Percentiles rank a stretch among this genome's conserved stretches.
These are phyloP conservation scores for Cryptococcus deneoformans DNA, from an alignment of 1,284 basidiomycete species.

Conservation along the genomic window DNA sequence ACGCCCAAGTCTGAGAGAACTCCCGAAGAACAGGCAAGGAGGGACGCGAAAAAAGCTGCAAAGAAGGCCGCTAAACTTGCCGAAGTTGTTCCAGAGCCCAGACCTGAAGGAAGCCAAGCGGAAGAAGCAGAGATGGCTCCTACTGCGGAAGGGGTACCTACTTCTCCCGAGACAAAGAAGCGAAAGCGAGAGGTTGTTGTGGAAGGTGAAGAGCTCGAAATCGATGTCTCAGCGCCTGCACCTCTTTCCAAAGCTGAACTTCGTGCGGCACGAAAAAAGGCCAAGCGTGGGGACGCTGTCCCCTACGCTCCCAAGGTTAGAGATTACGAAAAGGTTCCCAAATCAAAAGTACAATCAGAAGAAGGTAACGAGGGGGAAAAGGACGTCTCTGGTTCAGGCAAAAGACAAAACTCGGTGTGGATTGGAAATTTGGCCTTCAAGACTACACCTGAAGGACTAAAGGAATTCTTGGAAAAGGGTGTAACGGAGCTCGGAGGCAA, in stretches of 20 bases:
- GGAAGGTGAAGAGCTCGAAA: conserved; percentile 42
- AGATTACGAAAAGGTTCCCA: conserved; percentile 18
- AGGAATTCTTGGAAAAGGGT: conserved; percentile 66
- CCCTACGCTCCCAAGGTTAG: conserved; percentile 9
- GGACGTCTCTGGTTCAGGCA: conserved; percentile 16
- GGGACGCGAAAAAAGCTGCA: conserved; percentile 42
- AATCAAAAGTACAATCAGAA: conserved; percentile 55
- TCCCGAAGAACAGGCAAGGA: neutral
- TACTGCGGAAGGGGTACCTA: too few relatives aligned
- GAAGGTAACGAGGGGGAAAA: conserved; percentile 54
- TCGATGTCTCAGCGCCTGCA: conserved; percentile 43
- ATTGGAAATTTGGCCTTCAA: conserved; percentile 93
- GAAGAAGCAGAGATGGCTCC: too few relatives aligned
- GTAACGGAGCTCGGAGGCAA: conserved; percentile 49
- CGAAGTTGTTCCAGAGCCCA: too few relatives aligned
- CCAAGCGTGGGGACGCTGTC: conserved; percentile 30
- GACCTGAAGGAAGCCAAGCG: too few relatives aligned
- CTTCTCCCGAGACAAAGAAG: conserved; percentile 14
- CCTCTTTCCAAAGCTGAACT: conserved; percentile 49
- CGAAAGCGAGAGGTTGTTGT: conserved; percentile 22
- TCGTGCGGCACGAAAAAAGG: conserved; percentile 43
- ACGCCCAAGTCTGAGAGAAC: too few relatives aligned
- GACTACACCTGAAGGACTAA: conserved; percentile 70
- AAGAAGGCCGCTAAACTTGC: conserved; percentile 11
- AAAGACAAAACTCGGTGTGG: conserved; percentile 84